phyloP scores from a whole-genome alignment of 129 eudicot species.

The Arctium minus region DNA sequence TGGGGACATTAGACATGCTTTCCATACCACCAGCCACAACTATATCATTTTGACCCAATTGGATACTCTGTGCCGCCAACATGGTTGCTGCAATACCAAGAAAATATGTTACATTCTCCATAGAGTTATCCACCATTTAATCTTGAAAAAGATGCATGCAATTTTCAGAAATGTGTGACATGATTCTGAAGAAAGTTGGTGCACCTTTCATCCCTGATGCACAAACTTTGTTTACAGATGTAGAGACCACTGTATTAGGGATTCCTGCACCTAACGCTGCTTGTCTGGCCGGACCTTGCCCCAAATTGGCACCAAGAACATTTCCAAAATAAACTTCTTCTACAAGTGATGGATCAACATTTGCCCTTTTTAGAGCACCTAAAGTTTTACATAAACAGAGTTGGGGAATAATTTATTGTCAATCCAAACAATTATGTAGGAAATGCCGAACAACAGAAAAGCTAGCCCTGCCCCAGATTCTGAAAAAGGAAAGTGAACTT shows the following conservation, averaged over 20 bases:
- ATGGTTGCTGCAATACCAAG: slow-evolving; percentile 72
- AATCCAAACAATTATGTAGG: not conserved
- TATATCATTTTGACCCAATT: slow-evolving; percentile 81
- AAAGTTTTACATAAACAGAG: slow-evolving; percentile 20
- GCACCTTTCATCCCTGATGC: slow-evolving; percentile 99
- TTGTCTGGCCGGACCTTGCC: slow-evolving; percentile 99
- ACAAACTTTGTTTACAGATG: slow-evolving; percentile 96
- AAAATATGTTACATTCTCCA: slow-evolving; percentile 8
- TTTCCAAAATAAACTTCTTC: slow-evolving; percentile 92
- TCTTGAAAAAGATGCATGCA: not conserved
- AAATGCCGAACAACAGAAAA: not conserved
- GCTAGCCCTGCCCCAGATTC: not conserved
- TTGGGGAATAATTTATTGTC: not conserved
- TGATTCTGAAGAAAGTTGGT: not conserved
- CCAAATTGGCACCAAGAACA: slow-evolving; percentile 96
- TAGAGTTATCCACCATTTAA: not conserved
- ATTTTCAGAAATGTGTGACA: not conserved
- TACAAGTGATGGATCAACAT: slow-evolving; percentile 90
- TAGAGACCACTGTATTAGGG: slow-evolving; percentile 77
- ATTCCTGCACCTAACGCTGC: slow-evolving; percentile 98
- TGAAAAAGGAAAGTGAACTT: slow-evolving; percentile 18
- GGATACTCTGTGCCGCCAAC: slow-evolving; percentile 98
- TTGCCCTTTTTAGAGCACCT: slow-evolving; percentile 93
- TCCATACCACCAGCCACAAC: slow-evolving; percentile 99
- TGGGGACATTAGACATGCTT: slow-evolving; percentile 98